Conservation (phyloP, 139 green algal species). For the Gonium pectorale region DNA sequence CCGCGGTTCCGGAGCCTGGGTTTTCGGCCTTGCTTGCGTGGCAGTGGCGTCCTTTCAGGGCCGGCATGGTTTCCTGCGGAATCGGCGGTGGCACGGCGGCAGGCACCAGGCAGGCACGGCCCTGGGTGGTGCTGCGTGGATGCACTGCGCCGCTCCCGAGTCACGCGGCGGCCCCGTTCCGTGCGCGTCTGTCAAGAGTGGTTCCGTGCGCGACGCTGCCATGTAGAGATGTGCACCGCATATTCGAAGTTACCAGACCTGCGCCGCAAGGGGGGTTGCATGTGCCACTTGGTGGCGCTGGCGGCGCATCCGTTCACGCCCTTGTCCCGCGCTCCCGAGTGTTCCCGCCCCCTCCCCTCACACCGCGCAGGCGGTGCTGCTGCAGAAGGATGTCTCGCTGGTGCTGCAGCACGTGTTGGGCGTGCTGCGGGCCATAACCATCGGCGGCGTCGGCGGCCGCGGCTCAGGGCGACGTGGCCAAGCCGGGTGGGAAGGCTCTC, state of each 20-base stretch:
- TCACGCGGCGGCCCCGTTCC: background rate
- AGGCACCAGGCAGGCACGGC: too few relatives aligned
- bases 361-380: background rate
- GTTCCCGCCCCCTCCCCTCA: too few relatives aligned
- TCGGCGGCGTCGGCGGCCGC: background rate
- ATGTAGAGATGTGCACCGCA: background rate
- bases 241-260: background rate
- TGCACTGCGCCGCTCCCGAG: too few relatives aligned
- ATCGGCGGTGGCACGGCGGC: too few relatives aligned
- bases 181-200: background rate
- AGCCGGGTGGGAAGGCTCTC: background rate
- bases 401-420: slow-evolving; percentile 29
- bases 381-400: slow-evolving; percentile 31
- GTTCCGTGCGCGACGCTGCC: background rate
- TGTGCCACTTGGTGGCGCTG: background rate
- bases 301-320: background rate
- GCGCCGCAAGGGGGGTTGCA: background rate
- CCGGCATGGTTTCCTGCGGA: too few relatives aligned
- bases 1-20: background rate
- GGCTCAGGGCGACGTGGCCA: background rate
- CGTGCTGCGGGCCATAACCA: background rate
- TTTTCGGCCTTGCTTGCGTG: background rate
- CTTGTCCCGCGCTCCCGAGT: background rate
- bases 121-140: too few relatives aligned
- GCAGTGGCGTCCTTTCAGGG: too few relatives aligned